Evolutionary conservation across 1,139 yeast species (phyloP).

Genomic region (Arxiozyma bovina): DNA sequence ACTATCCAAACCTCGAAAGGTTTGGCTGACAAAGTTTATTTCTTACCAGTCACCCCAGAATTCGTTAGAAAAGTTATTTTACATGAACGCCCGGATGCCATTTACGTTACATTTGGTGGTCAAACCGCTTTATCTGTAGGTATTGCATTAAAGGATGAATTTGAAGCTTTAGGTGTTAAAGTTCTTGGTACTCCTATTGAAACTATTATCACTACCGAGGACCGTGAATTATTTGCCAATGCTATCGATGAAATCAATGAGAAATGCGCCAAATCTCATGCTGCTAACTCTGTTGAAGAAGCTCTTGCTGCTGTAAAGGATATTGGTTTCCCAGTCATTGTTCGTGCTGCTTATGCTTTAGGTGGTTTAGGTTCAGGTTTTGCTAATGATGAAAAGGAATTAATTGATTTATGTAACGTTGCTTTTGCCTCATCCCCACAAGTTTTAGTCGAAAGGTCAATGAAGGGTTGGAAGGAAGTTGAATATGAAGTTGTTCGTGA

Average conservation of each 20-base stretch:
- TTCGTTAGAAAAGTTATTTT: slow-evolving; percentile 91
- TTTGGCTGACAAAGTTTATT: slow-evolving; percentile 94
- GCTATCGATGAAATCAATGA: slow-evolving; percentile 93
- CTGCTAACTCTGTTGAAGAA: slow-evolving; percentile 71
- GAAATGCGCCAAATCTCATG: slow-evolving; percentile 88
- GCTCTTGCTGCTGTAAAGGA: slow-evolving; percentile 76
- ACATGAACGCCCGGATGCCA: slow-evolving; percentile 94
- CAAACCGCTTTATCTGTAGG: slow-evolving; percentile 97
- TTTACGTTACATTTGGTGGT: slow-evolving; percentile 96
- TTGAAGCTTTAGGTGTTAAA: slow-evolving; percentile 81
- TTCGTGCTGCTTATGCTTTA: slow-evolving; percentile 93
- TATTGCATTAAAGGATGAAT: slow-evolving; percentile 90
- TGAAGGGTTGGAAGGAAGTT: slow-evolving; percentile 99
- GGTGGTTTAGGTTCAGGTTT: slow-evolving; percentile 99
- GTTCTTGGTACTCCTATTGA: slow-evolving; percentile 96
- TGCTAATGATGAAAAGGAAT: slow-evolving; percentile 82
- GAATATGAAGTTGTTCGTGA: slow-evolving; percentile 99
- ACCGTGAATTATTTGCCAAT: slow-evolving; percentile 87
- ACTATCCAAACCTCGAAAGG: slow-evolving; percentile 98
- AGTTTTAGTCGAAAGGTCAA: slow-evolving; percentile 86
- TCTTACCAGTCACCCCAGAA: slow-evolving; percentile 92
- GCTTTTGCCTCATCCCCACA: slow-evolving; percentile 97
- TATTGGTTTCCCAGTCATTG: slow-evolving; percentile 92
- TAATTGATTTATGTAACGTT: slow-evolving; percentile 73
- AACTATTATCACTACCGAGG: slow-evolving; percentile 93